Conservation (phyloP, 352 stramenopile genomes). For the Globisporangium alternatum region DNA sequence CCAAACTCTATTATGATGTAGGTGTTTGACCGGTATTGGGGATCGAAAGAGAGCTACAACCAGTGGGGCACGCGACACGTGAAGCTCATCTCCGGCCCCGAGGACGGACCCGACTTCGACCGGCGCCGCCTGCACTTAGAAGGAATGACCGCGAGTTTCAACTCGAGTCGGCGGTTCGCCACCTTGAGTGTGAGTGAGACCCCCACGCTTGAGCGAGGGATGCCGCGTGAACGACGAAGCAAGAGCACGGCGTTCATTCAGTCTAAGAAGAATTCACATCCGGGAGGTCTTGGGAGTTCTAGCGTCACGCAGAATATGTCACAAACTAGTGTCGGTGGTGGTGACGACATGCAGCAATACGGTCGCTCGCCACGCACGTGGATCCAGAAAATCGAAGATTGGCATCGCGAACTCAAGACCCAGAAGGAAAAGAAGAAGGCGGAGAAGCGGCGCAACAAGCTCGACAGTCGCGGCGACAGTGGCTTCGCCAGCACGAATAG, state of each 20-base stretch:
- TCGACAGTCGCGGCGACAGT: conserved; percentile 37
- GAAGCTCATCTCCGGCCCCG: conserved; percentile 34
- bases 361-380: conserved; percentile 63
- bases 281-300: conserved; percentile 6
- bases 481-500: conserved; percentile 15
- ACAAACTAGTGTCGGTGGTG: conserved; percentile 11
- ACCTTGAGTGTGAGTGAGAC: conserved; percentile 20
- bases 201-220: conserved; percentile 1
- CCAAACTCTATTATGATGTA: conserved; percentile 4
- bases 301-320: conserved; percentile 12
- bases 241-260: conserved; percentile 70
- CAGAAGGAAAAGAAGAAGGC: conserved; percentile 80
- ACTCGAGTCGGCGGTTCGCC: conserved; percentile 4
- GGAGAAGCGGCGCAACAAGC: conserved; percentile 58
- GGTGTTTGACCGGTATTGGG: conserved; percentile 63
- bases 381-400: conserved; percentile 79
- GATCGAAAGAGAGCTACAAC: conserved; percentile 50
- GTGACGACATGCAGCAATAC: conserved; percentile 41
- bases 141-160: conserved; percentile 12
- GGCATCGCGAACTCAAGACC: conserved; percentile 75
- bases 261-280: conserved; percentile 27
- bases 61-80: conserved; percentile 57
- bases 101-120: conserved; percentile 34
- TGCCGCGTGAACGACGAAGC: conserved; percentile 48
- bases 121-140: conserved; percentile 38